Evolutionary conservation across 2,329 filamentous ascomycete species (phyloP), one percentile per base, ranked within the genome.

Genomic region (Teratosphaeriaceae sp.): DNA sequence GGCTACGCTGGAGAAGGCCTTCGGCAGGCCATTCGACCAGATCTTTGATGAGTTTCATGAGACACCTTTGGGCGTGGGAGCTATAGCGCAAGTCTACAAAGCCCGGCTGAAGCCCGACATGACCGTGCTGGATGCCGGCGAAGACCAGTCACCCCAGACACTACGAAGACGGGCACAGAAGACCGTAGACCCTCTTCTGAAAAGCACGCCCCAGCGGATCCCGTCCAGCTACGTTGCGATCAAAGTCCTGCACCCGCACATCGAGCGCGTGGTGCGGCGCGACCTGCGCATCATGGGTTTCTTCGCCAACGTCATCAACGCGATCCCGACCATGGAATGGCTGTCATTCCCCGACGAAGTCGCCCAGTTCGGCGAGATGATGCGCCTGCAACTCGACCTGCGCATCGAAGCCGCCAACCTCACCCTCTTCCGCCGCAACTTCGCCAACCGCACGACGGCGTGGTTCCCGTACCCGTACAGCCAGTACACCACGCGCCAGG

Each of bases 1-100:
- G 62, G 72, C 73, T 51, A 97, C 81, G 2, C 82, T 98, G 20
- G 76, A 80, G 53, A 78, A 79, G 26, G 89, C 92, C 0, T 98
- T 98, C 59, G 87, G 85, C 1, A 76, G 85, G 43, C 57, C 66
- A 0, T 96, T 98, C 51, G 81, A 90, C 11, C 86, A 94, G 4
- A 96, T 98, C 46, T 98, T 98, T 56, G 87, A 94, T 22, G 92
- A 97, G 62, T 98, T 98, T 53, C 76, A 96, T 21, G 86, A 94
- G 65, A 80, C 74, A 52, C 92, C 92, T 0, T 70, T 98, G 0
- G 92, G 92, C 1, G 90, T 97, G 1, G 92, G 92, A 9, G 92
- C 92, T 22, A 97, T 98, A 56, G 92, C 92, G 0, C 92, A 98
- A 63, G 92, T 97, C 2, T 98, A 98, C 74, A 94, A 88, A 61